Evolutionary conservation across 2,329 filamentous ascomycete genomes (phyloP), one percentile per base, ranked within the genome.

Genomic region (Colletotrichum liaoningense): DNA sequence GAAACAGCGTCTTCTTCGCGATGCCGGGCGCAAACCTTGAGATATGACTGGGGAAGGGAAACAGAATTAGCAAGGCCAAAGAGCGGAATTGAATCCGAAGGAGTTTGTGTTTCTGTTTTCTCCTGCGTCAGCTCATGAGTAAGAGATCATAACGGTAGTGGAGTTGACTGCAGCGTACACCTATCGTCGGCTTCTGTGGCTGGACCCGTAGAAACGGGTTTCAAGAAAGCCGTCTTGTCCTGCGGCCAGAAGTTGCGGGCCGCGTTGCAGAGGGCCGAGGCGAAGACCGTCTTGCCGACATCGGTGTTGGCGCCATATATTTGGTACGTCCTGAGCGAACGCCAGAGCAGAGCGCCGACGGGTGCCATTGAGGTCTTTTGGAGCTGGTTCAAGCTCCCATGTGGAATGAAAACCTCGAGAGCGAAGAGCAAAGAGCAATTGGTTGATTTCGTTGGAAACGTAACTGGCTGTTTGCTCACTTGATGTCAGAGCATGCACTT

Each of bases 271-370:
- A 97, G 85, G 14, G 95, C 82, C 0, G 93, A 95, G 2, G 93
- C 92, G 71, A 95, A 88, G 38, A 97, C 90, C 0, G 94, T 97
- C 85, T 97, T 97, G 75, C 94, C 94, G 30, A 97, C 93, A 76
- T 94, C 91, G 0, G 94, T 97, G 78, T 96, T 97, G 59, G 94
- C 93, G 33, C 94, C 94, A 78, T 93, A 97, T 49, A 97, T 86
- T 81, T 97, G 94, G 77, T 94, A 89, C 14, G 90, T 87, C 74
- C 91, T 90, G 67, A 95, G 85, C 9, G 89, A 89, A 73, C 92
- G 90, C 90, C 92, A 94, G 49, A 95, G 86, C 60, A 91, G 85
- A 65, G 91, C 88, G 60, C 90, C 87, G 64, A 91, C 82, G 30
- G 89, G 88, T 68, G 84, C 78, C 83, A 85, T 86, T 63, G 65